Percentiles rank a stretch among this genome's conserved stretches.
phyloP scores from a whole-genome alignment of 768 basidiomycete genomes.

The Russula abietina region DNA sequence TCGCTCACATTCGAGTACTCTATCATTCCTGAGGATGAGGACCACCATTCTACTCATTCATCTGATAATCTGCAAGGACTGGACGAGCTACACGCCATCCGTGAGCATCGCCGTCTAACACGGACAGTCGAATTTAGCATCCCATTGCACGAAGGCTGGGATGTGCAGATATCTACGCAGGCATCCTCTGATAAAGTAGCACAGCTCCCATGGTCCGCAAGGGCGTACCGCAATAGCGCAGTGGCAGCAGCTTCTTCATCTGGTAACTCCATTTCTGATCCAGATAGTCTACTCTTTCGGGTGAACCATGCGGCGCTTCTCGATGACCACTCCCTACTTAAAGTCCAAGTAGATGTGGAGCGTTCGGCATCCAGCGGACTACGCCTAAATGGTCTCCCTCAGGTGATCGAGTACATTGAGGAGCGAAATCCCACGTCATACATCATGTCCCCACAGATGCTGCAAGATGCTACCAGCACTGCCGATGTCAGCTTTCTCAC shows the following conservation, averaged over 20 bases:
- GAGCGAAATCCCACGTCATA: conserved; percentile 60
- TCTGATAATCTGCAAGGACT: conserved; percentile 41
- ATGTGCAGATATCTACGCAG: conserved; percentile 70
- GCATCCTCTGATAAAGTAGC: conserved; percentile 70
- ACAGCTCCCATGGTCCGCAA: conserved; percentile 65
- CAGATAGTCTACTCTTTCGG: conserved; percentile 51
- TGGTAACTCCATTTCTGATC: conserved; percentile 36
- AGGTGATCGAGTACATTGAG: conserved; percentile 57
- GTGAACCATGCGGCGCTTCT: conserved; percentile 66
- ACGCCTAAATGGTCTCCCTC: conserved; percentile 80
- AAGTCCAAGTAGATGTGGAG: conserved; percentile 76
- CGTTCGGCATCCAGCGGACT: conserved; percentile 72
- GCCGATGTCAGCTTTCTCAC: conserved; percentile 65
- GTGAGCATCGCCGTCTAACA: conserved; percentile 63
- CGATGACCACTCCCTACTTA: conserved; percentile 71
- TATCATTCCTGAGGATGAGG: conserved; percentile 71
- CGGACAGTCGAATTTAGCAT: conserved; percentile 79
- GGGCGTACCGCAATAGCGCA: conserved; percentile 44
- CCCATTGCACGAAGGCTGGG: conserved; percentile 76
- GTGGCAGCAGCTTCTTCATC: conserved; percentile 31
- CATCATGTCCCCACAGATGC: conserved; percentile 52
- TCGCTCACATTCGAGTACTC: conserved; percentile 79
- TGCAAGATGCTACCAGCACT: conserved; percentile 69
- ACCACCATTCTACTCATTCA: conserved; percentile 32
- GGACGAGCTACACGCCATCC: conserved; percentile 57